Conservation (phyloP, 352 stramenopile species). For the Globisporangium viniferum region DNA sequence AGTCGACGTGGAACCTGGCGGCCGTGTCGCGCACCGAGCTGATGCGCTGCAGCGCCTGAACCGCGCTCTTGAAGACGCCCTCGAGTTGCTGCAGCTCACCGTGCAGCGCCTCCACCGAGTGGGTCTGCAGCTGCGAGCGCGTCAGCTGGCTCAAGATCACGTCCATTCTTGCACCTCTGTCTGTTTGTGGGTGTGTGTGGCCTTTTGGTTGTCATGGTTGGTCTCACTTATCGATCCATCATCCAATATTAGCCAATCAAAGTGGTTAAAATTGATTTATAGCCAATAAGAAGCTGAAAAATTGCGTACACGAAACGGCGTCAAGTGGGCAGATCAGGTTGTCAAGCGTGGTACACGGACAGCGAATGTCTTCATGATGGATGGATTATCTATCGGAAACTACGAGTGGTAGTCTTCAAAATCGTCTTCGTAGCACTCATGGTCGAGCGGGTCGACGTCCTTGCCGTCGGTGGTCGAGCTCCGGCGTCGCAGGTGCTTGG, state of each 20-base stretch:
- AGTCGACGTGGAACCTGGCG: constrained; percentile 11
- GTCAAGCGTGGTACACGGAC: neutral
- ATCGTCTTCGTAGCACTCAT: constrained; percentile 75
- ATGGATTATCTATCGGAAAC: neutral
- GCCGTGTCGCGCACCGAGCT: constrained; percentile 15
- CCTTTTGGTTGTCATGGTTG: neutral
- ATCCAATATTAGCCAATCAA: constrained; percentile 9
- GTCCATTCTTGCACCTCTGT: neutral
- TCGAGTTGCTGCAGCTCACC: constrained; percentile 11
- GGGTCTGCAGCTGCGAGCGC: constrained; percentile 4
- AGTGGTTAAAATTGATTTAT: neutral
- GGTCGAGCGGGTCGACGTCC: constrained; percentile 37
- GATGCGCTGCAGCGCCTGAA: constrained; percentile 12
- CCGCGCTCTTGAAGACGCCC: neutral
- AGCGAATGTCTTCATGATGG: neutral
- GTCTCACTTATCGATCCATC: constrained; percentile 1
- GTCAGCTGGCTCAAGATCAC: constrained; percentile 15
- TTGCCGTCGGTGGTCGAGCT: constrained; percentile 13
- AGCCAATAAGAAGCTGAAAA: neutral
- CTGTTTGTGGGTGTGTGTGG: neutral
- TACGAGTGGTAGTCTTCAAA: constrained; percentile 63
- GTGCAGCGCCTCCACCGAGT: constrained; percentile 10
- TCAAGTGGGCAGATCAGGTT: neutral
- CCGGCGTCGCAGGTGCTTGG: constrained; percentile 6
- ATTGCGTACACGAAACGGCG: neutral